These are phyloP conservation scores for Vigna radiata DNA, from an alignment of 306 rosid species.

Conservation along the genomic window DNA sequence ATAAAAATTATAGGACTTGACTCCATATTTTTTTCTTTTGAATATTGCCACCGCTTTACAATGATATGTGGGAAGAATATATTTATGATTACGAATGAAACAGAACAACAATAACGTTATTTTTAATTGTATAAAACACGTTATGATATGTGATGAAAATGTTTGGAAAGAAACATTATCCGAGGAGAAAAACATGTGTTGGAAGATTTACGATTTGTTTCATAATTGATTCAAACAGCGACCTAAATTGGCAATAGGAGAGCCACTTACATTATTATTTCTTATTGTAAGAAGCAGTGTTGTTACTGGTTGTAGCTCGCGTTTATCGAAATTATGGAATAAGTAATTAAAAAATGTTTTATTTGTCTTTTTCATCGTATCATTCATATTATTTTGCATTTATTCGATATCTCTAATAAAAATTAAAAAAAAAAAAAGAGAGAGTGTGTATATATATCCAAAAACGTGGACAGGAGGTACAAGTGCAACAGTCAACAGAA, in stretches of 20 bases:
- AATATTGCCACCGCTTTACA: neutral
- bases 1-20: constrained; percentile 19
- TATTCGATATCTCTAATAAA: neutral
- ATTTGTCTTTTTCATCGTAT: neutral
- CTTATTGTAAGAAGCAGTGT: no score
- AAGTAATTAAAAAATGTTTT: neutral
- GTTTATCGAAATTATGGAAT: no score
- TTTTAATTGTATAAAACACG: neutral
- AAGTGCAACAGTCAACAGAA: constrained; percentile 20
- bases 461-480: neutral
- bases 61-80: neutral
- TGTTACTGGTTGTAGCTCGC: no score
- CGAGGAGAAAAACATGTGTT: no score
- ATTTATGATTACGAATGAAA: constrained; percentile 1
- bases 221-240: neutral
- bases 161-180: neutral
- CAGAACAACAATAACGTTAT: neutral
- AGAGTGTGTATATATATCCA: no score
- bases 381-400: neutral
- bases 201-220: neutral
- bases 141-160: neutral
- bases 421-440: neutral
- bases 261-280: no score
- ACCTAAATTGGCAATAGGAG: no score
- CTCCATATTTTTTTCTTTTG: neutral